Conservation (phyloP, 2,329 filamentous ascomycete species). For the Aspergillaceae sp. region DNA sequence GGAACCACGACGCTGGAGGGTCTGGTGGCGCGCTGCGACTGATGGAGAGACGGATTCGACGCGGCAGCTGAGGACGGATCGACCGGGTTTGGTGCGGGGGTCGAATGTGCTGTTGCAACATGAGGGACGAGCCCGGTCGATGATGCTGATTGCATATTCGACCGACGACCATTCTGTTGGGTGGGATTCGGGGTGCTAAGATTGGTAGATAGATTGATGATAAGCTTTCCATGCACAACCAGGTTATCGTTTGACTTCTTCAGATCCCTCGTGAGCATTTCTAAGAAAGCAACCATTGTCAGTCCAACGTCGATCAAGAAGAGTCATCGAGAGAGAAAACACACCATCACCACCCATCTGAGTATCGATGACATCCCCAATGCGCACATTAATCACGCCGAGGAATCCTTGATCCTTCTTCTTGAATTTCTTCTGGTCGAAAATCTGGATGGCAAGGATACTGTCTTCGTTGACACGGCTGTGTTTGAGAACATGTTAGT, state of each 20-base stretch:
- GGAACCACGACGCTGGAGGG: slow-evolving; percentile 33
- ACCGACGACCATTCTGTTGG: slow-evolving; percentile 36
- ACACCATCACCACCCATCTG: slow-evolving; percentile 83
- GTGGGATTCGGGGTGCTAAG: slow-evolving; percentile 59
- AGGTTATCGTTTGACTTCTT: slow-evolving; percentile 98
- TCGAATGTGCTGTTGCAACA: slow-evolving; percentile 16
- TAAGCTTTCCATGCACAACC: slow-evolving; percentile 94
- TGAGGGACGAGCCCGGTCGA: slow-evolving; percentile 33
- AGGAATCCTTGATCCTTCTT: slow-evolving; percentile 99
- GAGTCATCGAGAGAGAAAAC: slow-evolving; percentile 23
- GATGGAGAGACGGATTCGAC: slow-evolving; percentile 23
- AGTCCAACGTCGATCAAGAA: slow-evolving; percentile 9
- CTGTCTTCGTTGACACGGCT: slow-evolving; percentile 90
- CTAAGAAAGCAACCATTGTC: slow-evolving; percentile 35
- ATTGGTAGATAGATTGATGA: slow-evolving; percentile 92
- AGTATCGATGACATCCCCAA: slow-evolving; percentile 89
- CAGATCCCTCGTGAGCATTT: slow-evolving; percentile 95
- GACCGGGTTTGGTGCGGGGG: slow-evolving; percentile 14
- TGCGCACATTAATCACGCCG: slow-evolving; percentile 92
- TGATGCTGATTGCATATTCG: slow-evolving; percentile 26
- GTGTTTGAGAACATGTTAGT: slow-evolving; percentile 4
- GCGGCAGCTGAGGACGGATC: slow-evolving; percentile 24
- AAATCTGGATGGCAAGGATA: slow-evolving; percentile 95
- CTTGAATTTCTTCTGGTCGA: slow-evolving; percentile 99
- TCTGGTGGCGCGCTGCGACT: slow-evolving; percentile 26